Percentiles rank a stretch among this genome's conserved stretches.
phyloP scores from a whole-genome alignment of 352 stramenopile species.

The Globisporangium orthogonon region DNA sequence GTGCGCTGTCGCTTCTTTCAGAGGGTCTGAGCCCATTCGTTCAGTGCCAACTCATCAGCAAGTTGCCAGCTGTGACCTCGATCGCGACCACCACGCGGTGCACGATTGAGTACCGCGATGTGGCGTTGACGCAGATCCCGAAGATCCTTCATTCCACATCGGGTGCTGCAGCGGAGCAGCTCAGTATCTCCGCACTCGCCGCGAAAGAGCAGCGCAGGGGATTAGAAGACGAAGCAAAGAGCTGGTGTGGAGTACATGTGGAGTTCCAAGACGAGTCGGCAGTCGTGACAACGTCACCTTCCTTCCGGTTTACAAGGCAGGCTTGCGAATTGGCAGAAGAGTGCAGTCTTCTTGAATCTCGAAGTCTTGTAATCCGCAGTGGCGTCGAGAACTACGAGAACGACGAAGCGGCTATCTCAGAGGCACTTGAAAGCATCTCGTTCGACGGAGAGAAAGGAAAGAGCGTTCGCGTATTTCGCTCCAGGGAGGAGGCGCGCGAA shows the following conservation, averaged over 20 bases:
- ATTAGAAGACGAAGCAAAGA: not conserved
- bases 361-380: not conserved
- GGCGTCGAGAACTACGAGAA: slow-evolving; percentile 6
- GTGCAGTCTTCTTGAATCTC: not conserved
- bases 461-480: slow-evolving; percentile 10
- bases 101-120: slow-evolving; percentile 3
- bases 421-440: slow-evolving; percentile 9
- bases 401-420: slow-evolving; percentile 11
- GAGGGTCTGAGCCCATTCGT: not conserved
- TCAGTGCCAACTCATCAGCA: not conserved
- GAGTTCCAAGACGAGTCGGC: not conserved
- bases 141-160: not conserved
- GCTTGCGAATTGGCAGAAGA: slow-evolving; percentile 3
- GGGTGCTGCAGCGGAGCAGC: not conserved
- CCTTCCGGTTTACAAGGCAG: slow-evolving; percentile 7
- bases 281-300: not conserved
- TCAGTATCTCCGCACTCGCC: slow-evolving; percentile 1
- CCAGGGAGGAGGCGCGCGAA: slow-evolving; percentile 2
- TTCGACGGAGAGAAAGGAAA: slow-evolving; percentile 8
- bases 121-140: slow-evolving; percentile 1
- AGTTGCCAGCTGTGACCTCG: not conserved
- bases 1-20: not conserved
- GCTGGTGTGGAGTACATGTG: slow-evolving; percentile 6
- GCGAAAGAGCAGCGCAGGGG: not conserved
- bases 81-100: not conserved